These are phyloP conservation scores for Ulvella scutata DNA, from an alignment of 139 green algal genomes.

Conservation along the genomic window DNA sequence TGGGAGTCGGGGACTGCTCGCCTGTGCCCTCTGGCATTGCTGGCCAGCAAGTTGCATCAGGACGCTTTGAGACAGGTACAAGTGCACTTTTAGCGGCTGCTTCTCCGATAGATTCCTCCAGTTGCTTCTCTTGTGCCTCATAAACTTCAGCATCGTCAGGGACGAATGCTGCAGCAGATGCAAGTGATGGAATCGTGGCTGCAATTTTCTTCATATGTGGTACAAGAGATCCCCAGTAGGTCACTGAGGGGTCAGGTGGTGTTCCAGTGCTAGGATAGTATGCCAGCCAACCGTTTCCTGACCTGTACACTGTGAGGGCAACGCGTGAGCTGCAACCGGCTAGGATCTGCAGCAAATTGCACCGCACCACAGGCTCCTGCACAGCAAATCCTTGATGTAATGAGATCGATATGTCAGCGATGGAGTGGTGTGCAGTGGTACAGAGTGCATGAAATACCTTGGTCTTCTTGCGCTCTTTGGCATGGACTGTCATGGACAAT, in stretches of 20 bases:
- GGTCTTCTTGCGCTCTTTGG: background rate
- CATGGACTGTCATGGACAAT: background rate
- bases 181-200: background rate
- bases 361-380: background rate
- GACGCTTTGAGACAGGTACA: background rate
- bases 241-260: background rate
- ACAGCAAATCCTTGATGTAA: background rate
- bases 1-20: background rate
- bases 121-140: background rate
- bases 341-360: background rate
- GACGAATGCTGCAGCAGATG: background rate
- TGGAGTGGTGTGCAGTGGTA: background rate
- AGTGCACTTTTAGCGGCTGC: background rate
- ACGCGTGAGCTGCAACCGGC: background rate
- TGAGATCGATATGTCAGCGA: background rate
- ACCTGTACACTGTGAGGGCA: background rate
- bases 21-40: background rate
- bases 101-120: background rate
- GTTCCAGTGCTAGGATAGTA: background rate
- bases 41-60: background rate
- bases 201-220: background rate
- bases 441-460: background rate
- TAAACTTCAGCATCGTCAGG: background rate
- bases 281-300: background rate
- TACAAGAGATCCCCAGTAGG: background rate